A percentile compares a stretch with the other conserved stretches of the same genome.
Evolutionary conservation across 306 rosid genomes (phyloP).

Genomic region (Rubus parviflorus): DNA sequence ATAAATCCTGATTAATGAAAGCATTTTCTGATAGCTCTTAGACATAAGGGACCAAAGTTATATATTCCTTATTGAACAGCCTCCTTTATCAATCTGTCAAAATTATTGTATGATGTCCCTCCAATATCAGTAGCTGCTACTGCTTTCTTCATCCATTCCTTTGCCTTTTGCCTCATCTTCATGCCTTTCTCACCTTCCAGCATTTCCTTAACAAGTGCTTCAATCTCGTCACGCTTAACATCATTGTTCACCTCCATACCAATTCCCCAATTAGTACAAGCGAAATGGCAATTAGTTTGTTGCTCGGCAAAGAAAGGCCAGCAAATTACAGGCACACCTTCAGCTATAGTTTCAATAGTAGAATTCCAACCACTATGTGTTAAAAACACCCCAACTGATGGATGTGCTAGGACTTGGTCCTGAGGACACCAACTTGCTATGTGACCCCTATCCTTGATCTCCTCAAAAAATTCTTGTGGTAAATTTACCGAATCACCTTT

Average conservation of each 20-base stretch:
- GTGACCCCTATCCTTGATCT: constrained; percentile 34
- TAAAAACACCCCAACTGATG: constrained; percentile 36
- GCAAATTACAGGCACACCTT: constrained; percentile 42
- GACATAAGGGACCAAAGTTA: too few relatives aligned
- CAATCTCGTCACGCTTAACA: constrained; percentile 34
- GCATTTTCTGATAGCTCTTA: too few relatives aligned
- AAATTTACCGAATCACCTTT: constrained; percentile 28
- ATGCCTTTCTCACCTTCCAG: constrained; percentile 33
- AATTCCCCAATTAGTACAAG: constrained; percentile 34
- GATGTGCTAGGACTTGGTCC: constrained; percentile 38
- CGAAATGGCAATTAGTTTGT: constrained; percentile 41
- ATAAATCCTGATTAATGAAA: too few relatives aligned
- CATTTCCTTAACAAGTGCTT: constrained; percentile 38
- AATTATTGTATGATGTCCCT: constrained; percentile 39
- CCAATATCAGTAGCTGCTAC: constrained; percentile 28
- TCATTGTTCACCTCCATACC: constrained; percentile 41
- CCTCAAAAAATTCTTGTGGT: constrained; percentile 29
- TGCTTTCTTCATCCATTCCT: constrained; percentile 45
- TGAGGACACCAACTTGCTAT: constrained; percentile 44
- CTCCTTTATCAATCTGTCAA: constrained; percentile 39
- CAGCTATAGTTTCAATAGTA: constrained; percentile 31
- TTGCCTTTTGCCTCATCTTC: constrained; percentile 22
- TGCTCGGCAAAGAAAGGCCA: constrained; percentile 62
- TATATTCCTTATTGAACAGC: not conserved
- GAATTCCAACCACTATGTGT: constrained; percentile 62